Percentiles rank a stretch among this genome's conserved stretches.
phyloP scores from a whole-genome alignment of 805 yeast genomes.

The Wickerhamiella occidentalis region DNA sequence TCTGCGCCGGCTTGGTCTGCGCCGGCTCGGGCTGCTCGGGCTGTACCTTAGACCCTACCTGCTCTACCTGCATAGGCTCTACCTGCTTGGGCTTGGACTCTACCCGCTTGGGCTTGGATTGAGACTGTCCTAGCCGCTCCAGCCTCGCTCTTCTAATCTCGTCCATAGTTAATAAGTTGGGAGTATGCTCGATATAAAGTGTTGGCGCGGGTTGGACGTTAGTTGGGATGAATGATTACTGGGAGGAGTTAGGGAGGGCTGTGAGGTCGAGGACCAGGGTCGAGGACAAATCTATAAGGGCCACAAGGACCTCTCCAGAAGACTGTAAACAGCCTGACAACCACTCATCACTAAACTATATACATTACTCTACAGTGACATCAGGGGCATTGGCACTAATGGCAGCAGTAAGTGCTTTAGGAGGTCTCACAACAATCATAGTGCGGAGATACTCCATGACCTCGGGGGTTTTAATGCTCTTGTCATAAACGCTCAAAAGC shows the following conservation, averaged over 20 bases:
- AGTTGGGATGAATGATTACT: too few species aligned
- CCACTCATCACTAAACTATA: slow-evolving; percentile 7
- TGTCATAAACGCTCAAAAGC: slow-evolving; percentile 78
- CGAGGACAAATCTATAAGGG: too few species aligned
- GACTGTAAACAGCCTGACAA: too few species aligned
- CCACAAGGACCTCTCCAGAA: too few species aligned
- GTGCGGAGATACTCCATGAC: slow-evolving; percentile 73
- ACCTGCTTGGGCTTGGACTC: too few species aligned
- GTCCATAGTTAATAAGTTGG: slow-evolving; percentile 7
- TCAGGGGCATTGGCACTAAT: slow-evolving; percentile 36
- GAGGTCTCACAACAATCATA: slow-evolving; percentile 87
- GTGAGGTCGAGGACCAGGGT: too few species aligned
- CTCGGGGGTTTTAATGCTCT: slow-evolving; percentile 60
- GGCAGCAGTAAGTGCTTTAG: slow-evolving; percentile 55
- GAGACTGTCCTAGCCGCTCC: slow-evolving; percentile 2
- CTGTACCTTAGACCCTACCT: neutral
- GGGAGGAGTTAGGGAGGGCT: neutral
- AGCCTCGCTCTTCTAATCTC: slow-evolving; percentile 8
- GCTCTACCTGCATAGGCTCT: too few species aligned
- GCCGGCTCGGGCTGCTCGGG: neutral
- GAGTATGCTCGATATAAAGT: too few species aligned
- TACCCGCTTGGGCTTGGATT: neutral
- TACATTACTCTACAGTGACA: slow-evolving; percentile 12
- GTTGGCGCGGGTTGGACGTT: too few species aligned
- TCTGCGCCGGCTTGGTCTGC: neutral